Conservation (phyloP, 768 basidiomycete genomes). For the Mycena albidolilacea region DNA sequence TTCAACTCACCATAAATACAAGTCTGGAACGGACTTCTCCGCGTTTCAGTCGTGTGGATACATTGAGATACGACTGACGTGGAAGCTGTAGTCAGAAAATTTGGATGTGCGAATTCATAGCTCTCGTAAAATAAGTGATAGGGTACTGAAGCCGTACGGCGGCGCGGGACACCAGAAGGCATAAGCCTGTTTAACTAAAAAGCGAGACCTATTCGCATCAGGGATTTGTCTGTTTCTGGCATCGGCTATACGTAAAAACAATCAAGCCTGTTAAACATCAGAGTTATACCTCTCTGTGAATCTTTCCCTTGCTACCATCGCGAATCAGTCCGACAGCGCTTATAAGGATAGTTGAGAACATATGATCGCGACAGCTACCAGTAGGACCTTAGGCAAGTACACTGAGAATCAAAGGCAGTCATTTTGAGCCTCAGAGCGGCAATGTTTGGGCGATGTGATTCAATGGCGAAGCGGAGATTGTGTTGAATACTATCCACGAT, state of each 20-base stretch:
- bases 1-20: slow-evolving; percentile 16
- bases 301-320: background rate
- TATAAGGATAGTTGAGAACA: background rate
- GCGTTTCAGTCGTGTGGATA: slow-evolving; percentile 21
- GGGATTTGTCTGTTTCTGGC: background rate
- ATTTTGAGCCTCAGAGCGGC: too few species aligned
- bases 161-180: too few species aligned
- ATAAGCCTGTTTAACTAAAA: slow-evolving; percentile 12
- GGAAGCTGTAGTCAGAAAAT: too few species aligned
- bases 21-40: background rate
- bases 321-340: background rate
- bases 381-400: too few species aligned
- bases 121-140: slow-evolving; percentile 16
- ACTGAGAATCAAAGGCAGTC: too few species aligned
- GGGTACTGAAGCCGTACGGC: slow-evolving; percentile 8
- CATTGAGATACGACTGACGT: slow-evolving; percentile 30
- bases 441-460: too few species aligned
- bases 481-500: too few species aligned
- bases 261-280: slow-evolving; percentile 2
- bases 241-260: slow-evolving; percentile 13
- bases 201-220: background rate
- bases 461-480: too few species aligned
- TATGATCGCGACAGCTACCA: too few species aligned
- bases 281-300: background rate
- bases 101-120: too few species aligned